Base-by-base conservation (phyloP, 345 rosid genomes). In the Barbarea vulgaris region DNA sequence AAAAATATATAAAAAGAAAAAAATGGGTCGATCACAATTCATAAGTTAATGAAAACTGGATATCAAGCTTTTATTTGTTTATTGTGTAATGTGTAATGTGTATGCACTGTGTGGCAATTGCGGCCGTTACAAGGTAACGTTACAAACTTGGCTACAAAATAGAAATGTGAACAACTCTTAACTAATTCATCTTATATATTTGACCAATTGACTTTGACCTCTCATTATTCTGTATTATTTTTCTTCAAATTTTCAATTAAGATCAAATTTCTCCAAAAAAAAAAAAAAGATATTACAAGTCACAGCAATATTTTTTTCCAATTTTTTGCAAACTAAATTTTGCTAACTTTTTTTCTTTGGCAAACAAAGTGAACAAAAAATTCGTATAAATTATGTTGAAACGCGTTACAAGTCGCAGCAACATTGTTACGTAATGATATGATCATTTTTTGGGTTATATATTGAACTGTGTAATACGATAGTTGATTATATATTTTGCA, bases 101-200 rank as follows among this genome's bases (percentile, higher is more conserved):
- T 72, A 56, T 55, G 56, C 55, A 19, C 9, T 19, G 30, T 42
- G 70, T 64, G 44, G 64, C 33, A 19, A 30, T 59, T 59, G 67
- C 69, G 69, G 74, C 69, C 24, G 48, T 15, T 51, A 57, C 0
- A 2, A 31, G 17, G 33, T 37, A 22, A 25, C 67, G 78, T 57
- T 37, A 57, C 70, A 42, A 13, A 64, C 6, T 64, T 73, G 55
- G 28, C 12, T 66, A 47, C 52, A 25, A 36, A 13, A 50, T 39
- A 39, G 44, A 51, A 75, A 42, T 67, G 79, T 67, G 79, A 51
- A 75, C 79, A 67, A 68, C 74, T 51, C 79, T 30, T 42, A 60
- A 61, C 69, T 21, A 51, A 37, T 34, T 4, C 21, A 13, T 51
- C 34, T 18, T 51, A 4, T 60, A 52, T 34, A 67, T 60, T 68